A percentile compares a stretch with the other conserved stretches of the same genome.
Conservation (phyloP, 2,329 filamentous ascomycete genomes). For the Trichoderma semiorbis region DNA sequence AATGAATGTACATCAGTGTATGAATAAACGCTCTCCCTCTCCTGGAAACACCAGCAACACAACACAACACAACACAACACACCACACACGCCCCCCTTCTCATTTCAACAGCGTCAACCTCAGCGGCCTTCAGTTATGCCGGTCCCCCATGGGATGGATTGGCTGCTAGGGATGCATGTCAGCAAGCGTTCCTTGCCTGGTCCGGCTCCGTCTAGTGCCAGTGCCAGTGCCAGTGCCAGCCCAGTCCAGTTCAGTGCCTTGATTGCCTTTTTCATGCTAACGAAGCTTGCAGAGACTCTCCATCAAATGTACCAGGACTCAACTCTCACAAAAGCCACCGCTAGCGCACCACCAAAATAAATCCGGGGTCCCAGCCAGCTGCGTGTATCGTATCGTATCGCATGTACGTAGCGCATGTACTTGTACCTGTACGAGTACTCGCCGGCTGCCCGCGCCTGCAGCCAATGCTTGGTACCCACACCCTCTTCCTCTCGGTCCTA, state of each 20-base stretch:
- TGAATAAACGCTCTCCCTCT: not conserved
- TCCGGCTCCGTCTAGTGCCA: constrained; percentile 8
- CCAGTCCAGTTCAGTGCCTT: not conserved
- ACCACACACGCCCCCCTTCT: not conserved
- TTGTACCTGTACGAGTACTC: not conserved
- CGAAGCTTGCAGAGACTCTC: not conserved
- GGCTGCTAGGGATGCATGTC: constrained; percentile 20
- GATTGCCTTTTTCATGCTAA: not conserved
- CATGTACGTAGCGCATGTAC: no score
- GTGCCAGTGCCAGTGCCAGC: no score
- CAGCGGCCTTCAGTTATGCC: constrained; percentile 10
- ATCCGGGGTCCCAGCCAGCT: constrained; percentile 11
- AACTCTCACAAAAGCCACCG: not conserved
- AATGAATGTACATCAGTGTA: not conserved
- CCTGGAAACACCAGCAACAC: not conserved
- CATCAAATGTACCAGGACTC: no score
- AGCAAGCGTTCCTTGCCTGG: constrained; percentile 19
- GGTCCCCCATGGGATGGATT: constrained; percentile 17
- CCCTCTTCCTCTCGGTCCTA: not conserved
- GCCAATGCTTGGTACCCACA: constrained; percentile 3
- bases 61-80: not conserved
- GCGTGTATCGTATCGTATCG: not conserved
- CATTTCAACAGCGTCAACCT: not conserved
- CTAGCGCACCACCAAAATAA: constrained; percentile 2
- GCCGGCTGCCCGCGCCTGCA: constrained; percentile 16